Evolutionary conservation across 2,329 filamentous ascomycete genomes (phyloP), one percentile per base, ranked within the genome.

Genomic region (Colletotrichum sp.): DNA sequence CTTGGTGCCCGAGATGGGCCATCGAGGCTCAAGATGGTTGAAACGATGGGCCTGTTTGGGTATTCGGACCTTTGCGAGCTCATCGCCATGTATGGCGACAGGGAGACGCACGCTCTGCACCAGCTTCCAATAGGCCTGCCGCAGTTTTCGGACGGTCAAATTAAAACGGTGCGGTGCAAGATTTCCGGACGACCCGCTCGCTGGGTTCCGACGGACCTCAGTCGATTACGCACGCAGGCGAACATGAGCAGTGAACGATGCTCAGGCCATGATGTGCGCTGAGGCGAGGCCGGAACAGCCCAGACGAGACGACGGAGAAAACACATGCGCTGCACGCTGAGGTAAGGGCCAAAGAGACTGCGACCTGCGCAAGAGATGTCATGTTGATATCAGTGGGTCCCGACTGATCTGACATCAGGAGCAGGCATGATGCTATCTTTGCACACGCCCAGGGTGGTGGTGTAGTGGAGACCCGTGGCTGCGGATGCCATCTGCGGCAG

Each of bases 361-460:
- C 71, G 26, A 22, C 59, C 59, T 63, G 59, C 59, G 59, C 67
- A 63, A 63, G 64, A 59, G 64, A 73, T 73, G 73, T 68, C 73
- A 68, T 68, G 64, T 73, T 75, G 70, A 75, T 75, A 75, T 73
- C 73, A 73, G 73, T 75, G 73, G 70, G 39, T 26, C 73, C n/a
- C 34, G 55, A 26, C n/a, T 73, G 70, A 75, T 73, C 59, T 68
- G 70, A 75, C 73, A 73, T 67, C 39, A 75, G 72, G 72, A 73
- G 39, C 70, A 76, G 63, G 34, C 71, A 70, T 76, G 63, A 72
- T 75, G 64, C 73, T 68, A 64, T 52, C 67, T 71, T 62, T 64
- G 57, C 68, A 64, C 44, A 68, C 64, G 73, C 64, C 73, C 32
- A 73, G 72, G 59, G 63, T 68, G 39, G 16, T 64, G 24, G 22